phyloP scores from a whole-genome alignment of 129 eudicot genomes.

The Glebionis coronaria region DNA sequence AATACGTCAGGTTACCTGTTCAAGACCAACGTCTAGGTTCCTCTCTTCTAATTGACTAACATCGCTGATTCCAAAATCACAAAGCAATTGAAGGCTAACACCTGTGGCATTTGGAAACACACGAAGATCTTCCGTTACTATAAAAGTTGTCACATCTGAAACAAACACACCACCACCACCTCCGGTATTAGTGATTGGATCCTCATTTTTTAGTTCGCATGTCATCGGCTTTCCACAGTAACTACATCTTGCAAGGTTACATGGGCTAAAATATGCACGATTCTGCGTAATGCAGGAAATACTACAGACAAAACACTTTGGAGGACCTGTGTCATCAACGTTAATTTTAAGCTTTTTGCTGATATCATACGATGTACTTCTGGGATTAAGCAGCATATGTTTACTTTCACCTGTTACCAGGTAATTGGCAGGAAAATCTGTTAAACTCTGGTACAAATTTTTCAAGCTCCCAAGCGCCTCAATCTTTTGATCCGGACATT shows the following conservation, averaged over 20 bases:
- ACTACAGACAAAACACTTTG: background rate
- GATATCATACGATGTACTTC: background rate
- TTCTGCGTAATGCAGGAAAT: too few relatives aligned
- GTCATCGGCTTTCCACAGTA: background rate
- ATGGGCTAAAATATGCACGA: background rate
- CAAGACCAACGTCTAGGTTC: background rate
- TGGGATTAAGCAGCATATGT: constrained; percentile 21
- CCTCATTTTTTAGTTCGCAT: background rate
- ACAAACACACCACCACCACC: background rate
- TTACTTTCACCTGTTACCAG: constrained; percentile 6
- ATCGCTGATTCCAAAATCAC: background rate
- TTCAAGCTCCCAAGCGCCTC: constrained; percentile 22
- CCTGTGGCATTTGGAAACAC: background rate
- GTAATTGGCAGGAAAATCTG: background rate
- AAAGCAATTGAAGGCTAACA: background rate
- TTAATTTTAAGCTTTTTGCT: constrained; percentile 18
- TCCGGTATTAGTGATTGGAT: background rate
- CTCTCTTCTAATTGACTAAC: background rate
- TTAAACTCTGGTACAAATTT: constrained; percentile 5
- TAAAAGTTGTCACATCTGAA: background rate
- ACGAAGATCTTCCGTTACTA: background rate
- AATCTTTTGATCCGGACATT: background rate
- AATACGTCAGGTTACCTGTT: background rate
- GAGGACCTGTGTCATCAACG: constrained; percentile 6
- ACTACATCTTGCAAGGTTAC: background rate